Conservation (phyloP, 768 basidiomycete species). For the Xerocomellus chrysenteron region DNA sequence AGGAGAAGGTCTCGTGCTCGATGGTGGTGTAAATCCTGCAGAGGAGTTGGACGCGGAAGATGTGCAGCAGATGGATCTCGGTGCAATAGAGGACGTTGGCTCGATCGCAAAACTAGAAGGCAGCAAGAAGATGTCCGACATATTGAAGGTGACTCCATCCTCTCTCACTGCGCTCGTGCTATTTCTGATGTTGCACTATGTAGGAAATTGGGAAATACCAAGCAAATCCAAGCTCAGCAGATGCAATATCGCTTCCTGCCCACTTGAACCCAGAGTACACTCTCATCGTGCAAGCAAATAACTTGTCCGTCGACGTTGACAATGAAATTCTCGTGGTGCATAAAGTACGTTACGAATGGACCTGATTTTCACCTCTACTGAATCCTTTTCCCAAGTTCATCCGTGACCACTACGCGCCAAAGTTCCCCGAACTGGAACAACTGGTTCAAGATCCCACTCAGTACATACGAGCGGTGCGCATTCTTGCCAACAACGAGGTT, state of each 20-base stretch:
- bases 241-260: conserved; percentile 75
- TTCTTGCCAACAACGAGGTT: conserved; percentile 81
- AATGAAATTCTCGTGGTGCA: conserved; percentile 97
- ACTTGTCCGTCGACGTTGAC: conserved; percentile 96
- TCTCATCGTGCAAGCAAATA: conserved; percentile 96
- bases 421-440: conserved; percentile 97
- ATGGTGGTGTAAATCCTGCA: conserved; percentile 90
- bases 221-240: conserved; percentile 71
- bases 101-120: conserved; percentile 88
- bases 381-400: conserved; percentile 65
- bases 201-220: conserved; percentile 92
- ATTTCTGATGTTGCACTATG: not conserved
- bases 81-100: conserved; percentile 77
- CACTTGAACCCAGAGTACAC: conserved; percentile 95
- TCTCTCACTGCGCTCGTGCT: not conserved
- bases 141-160: conserved; percentile 59
- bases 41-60: conserved; percentile 94
- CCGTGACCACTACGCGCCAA: conserved; percentile 92
- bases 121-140: conserved; percentile 85
- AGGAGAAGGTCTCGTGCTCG: conserved; percentile 59
- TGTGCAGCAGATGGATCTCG: conserved; percentile 92
- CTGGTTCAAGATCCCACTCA: conserved; percentile 88
- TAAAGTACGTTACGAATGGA: conserved; percentile 54
- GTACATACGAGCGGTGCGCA: conserved; percentile 89
- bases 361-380: conserved; percentile 7